These are phyloP conservation scores for Ganoderma lucidum DNA, from an alignment of 1,284 basidiomycete species.

Conservation along the genomic window DNA sequence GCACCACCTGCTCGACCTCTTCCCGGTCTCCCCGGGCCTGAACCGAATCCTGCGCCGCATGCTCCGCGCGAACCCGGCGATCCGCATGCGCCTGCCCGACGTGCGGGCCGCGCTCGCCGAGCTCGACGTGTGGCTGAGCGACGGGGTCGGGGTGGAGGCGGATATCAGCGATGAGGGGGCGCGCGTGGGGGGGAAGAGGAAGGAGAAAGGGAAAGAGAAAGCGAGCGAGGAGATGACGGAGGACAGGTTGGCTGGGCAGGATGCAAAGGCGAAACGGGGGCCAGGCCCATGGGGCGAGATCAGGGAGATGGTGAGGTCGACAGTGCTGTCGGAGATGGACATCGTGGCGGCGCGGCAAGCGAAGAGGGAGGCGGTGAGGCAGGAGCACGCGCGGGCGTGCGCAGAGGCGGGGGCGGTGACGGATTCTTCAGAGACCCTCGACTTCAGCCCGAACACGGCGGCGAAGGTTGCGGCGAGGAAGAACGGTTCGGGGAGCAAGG, in stretches of 20 bases:
- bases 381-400: not conserved
- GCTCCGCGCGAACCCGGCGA: constrained; percentile 59
- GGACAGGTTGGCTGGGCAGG: no score
- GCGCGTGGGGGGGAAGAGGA: not conserved
- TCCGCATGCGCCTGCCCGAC: constrained; percentile 63
- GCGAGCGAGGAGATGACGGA: not conserved
- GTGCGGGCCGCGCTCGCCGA: constrained; percentile 51
- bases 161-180: not conserved
- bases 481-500: not conserved
- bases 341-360: constrained; percentile 6
- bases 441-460: not conserved
- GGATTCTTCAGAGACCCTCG: not conserved
- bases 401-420: not conserved
- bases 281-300: not conserved
- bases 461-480: not conserved
- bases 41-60: constrained; percentile 67
- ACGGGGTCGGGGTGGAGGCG: constrained; percentile 19
- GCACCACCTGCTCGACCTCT: constrained; percentile 69
- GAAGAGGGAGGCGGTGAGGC: not conserved
- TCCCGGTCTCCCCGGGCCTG: constrained; percentile 74
- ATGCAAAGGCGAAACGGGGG: no score
- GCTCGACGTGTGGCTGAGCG: constrained; percentile 36
- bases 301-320: constrained; percentile 16
- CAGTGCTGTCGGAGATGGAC: constrained; percentile 6
- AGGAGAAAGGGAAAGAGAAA: constrained; percentile 26